Evolutionary conservation across 2,329 filamentous ascomycete genomes (phyloP).

Genomic region (Davidsoniella eucalypti): DNA sequence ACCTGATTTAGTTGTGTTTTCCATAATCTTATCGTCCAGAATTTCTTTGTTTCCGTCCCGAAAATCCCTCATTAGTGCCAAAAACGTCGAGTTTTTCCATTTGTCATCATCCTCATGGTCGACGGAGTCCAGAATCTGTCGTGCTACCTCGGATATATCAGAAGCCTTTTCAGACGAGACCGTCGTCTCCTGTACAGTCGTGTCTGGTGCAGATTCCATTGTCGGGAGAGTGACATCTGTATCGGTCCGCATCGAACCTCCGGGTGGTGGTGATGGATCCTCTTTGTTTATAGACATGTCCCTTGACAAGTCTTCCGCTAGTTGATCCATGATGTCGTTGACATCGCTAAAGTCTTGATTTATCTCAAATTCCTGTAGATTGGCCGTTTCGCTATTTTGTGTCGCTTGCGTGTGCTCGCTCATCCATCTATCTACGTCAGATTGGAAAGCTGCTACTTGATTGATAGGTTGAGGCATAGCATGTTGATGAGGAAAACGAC

Average conservation of each 20-base stretch:
- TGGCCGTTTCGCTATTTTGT: not conserved
- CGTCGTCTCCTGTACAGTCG: conserved; percentile 13
- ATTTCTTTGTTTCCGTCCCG: conserved; percentile 29
- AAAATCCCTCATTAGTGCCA: conserved; percentile 29
- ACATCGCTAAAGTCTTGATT: conserved; percentile 22
- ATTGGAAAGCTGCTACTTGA: conserved; percentile 22
- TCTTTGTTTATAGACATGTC: conserved; percentile 4
- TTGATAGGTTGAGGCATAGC: not conserved
- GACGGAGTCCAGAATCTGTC: conserved; percentile 27
- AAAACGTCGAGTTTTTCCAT: conserved; percentile 30
- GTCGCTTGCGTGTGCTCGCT: conserved; percentile 17
- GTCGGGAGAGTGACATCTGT: conserved; percentile 10
- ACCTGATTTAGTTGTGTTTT: not conserved
- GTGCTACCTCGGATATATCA: conserved; percentile 26
- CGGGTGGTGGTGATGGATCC: not conserved
- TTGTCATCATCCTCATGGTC: conserved; percentile 29
- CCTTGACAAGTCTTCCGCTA: conserved; percentile 23
- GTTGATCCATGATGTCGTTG: conserved; percentile 27
- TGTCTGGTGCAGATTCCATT: conserved; percentile 12
- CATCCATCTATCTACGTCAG: conserved; percentile 28
- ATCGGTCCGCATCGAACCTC: conserved; percentile 8
- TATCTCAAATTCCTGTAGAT: not conserved
- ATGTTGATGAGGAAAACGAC: conserved; percentile 13
- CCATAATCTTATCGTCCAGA: conserved; percentile 23
- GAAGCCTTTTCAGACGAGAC: conserved; percentile 18